Conservation (phyloP, 2,329 filamentous ascomycete genomes). For the Alternaria atra region DNA sequence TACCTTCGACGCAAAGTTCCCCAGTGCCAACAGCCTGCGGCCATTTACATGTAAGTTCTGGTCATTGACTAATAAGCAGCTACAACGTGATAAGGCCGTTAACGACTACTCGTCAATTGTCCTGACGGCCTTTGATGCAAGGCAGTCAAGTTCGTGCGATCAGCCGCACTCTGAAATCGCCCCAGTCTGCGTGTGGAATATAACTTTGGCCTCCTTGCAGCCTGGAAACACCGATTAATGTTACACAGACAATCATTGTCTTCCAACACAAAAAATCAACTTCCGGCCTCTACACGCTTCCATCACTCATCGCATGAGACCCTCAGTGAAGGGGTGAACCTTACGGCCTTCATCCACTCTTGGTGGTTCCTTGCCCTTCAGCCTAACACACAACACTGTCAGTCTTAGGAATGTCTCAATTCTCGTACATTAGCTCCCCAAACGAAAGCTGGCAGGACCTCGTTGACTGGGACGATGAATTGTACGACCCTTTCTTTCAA, state of each 20-base stretch:
- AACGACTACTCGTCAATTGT: conserved; percentile 29
- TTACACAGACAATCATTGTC: conserved; percentile 10
- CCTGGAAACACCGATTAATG: conserved; percentile 3
- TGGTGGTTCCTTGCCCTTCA: neutral
- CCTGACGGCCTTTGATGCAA: conserved; percentile 19
- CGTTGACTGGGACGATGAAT: conserved; percentile 40
- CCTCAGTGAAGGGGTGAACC: conserved; percentile 17
- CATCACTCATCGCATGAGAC: conserved; percentile 17
- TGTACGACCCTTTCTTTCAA: conserved; percentile 41
- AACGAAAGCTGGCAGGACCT: conserved; percentile 42
- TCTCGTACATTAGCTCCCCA: conserved; percentile 25
- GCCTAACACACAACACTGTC: neutral
- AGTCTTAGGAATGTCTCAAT: conserved; percentile 25
- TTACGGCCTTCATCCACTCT: conserved; percentile 4
- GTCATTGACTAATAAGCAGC: conserved; percentile 27
- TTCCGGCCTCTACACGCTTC: conserved; percentile 7
- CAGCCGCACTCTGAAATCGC: conserved; percentile 24
- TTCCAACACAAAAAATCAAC: conserved; percentile 8
- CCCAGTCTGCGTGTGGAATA: conserved; percentile 19
- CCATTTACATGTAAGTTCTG: conserved; percentile 16
- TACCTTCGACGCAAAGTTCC: conserved; percentile 16
- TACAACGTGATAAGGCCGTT: conserved; percentile 30
- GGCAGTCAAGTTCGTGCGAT: conserved; percentile 17
- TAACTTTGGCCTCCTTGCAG: conserved; percentile 25
- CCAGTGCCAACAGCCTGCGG: conserved; percentile 21